Conservation (phyloP, 441 rosid species). For the Erysimum cheiri region DNA sequence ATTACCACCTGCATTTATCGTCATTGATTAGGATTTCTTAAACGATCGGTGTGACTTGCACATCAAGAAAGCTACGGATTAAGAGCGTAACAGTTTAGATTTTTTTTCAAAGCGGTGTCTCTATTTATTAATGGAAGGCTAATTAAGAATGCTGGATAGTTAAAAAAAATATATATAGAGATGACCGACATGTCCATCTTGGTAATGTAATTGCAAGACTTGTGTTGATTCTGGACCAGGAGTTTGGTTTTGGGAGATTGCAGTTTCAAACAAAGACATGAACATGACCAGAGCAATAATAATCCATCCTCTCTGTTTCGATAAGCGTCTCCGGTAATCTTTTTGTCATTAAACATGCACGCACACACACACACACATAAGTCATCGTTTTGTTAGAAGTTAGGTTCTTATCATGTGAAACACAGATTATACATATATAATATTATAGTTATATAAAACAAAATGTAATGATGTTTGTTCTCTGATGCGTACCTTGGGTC, state of each 20-base stretch:
- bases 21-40: conserved; percentile 7
- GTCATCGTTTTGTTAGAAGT: conserved; percentile 19
- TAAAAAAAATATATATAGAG: background rate
- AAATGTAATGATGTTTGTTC: background rate
- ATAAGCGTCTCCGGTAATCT: conserved; percentile 23
- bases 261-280: conserved; percentile 31
- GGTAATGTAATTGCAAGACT: conserved; percentile 40
- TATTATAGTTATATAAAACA: background rate
- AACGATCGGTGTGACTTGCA: conserved; percentile 20
- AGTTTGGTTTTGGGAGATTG: conserved; percentile 35
- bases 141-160: background rate
- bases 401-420: conserved; percentile 18
- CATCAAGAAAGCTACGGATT: conserved; percentile 18
- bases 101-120: background rate
- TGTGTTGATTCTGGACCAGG: conserved; percentile 34
- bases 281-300: conserved; percentile 33
- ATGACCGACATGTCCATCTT: conserved; percentile 39
- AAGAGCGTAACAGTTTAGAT: background rate
- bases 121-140: background rate
- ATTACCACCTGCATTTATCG: conserved; percentile 55
- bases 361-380: conserved; percentile 21
- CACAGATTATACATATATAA: no score
- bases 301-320: conserved; percentile 33
- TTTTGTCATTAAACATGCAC: conserved; percentile 26
- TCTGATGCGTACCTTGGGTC: conserved; percentile 37